Base-by-base conservation (phyloP, 176 grass and related monocot species). In the Eragrostis nindensis region DNA sequence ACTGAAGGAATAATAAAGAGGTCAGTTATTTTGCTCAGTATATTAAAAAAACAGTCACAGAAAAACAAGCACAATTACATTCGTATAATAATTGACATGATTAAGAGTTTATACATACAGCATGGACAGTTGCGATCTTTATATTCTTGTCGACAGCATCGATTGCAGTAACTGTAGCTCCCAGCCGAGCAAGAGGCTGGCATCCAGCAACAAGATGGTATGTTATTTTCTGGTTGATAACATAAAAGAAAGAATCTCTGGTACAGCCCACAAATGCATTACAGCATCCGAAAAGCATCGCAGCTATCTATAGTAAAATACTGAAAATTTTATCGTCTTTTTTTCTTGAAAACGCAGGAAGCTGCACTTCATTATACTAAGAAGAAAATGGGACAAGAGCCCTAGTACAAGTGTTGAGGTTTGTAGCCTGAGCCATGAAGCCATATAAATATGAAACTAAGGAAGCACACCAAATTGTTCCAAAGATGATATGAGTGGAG, bases 71-170 rank as follows among this genome's bases (percentile, higher is more conserved):
- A 76, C 38, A 45, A 10, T 25, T 82, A 55, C 27, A 62, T 21
- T 1, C 62, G 76, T 32, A 8, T 11, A 76, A 76, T 59, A 76
- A 71, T 71, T 66, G 24, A 14, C 6, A 76, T 66, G 66, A 71
- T 56, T 27, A 65, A 66, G 56, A 64, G 39, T 77, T 57, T 70
- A 76, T 70, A 66, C 87, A 81, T 95, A 98, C 95, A 73, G 92
- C 90, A 80, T 98, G 95, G 76, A 98, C 85, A 81, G 53, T 73
- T 83, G 92, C 95, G 57, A 93, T 93, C 73, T 95, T 95, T 71
- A 95, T 98, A 74, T 98, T 98, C 86, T 89, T 91, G 70, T 93
- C 90, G 12, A 89, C 92, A 71, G 92, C 95, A 88, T 98, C 95
- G 83, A 98, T 95, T 32, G 86, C 95, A 73, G 92, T 98, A 69